These are phyloP conservation scores for Mortierella sp. DNA, from an alignment of 371 early-diverging fungal genomes.

Conservation along the genomic window DNA sequence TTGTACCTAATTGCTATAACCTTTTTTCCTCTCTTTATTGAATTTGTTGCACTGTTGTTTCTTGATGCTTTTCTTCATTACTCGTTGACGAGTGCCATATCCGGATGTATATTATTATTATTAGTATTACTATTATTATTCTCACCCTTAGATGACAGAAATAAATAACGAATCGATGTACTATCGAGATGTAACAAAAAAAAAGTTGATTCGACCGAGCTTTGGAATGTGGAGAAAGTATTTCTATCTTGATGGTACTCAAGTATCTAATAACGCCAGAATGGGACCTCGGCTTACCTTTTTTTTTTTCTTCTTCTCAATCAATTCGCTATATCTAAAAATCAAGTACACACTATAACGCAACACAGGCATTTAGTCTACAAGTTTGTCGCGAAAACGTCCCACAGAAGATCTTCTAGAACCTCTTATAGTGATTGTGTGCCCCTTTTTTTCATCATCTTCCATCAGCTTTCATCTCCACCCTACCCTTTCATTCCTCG, in stretches of 20 bases:
- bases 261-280: background rate
- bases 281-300: background rate
- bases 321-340: no score
- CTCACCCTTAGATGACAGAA: background rate
- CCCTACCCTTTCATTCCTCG: no score
- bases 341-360: no score
- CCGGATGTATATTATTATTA: background rate
- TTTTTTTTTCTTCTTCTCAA: no score
- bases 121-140: background rate
- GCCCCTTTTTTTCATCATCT: no score
- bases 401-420: no score
- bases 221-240: background rate
- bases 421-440: no score
- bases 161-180: background rate
- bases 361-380: no score
- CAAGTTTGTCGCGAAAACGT: no score
- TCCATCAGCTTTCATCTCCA: no score
- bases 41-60: background rate
- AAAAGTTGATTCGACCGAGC: background rate
- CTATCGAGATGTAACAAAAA: background rate
- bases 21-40: background rate
- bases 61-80: background rate
- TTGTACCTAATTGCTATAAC: conserved; percentile 1
- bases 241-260: background rate
- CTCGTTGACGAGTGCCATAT: background rate